Conservation (phyloP, 805 yeast species). For the Saccharomycopsis oosterbeekiorum region DNA sequence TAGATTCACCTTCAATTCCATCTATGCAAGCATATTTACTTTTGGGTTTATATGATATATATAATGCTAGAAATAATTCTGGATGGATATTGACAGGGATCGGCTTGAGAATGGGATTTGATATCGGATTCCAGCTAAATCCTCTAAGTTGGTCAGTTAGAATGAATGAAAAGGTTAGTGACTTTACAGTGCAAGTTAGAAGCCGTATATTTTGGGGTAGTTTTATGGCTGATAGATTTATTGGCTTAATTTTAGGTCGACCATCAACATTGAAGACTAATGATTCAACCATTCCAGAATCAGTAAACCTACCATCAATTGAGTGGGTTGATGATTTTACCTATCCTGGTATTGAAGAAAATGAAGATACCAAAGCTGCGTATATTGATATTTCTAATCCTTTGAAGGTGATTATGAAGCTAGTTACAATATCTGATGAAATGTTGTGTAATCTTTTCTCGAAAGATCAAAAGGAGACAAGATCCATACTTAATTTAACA, state of each 20-base stretch:
- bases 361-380: not conserved
- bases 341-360: conserved; percentile 23
- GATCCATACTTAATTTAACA: conserved; percentile 26
- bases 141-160: conserved; percentile 46
- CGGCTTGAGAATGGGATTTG: conserved; percentile 56
- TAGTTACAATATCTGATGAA: conserved; percentile 29
- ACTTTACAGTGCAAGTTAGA: conserved; percentile 45
- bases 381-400: conserved; percentile 14
- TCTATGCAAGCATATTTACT: conserved; percentile 43
- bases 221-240: conserved; percentile 54
- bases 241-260: conserved; percentile 48
- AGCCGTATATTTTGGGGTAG: conserved; percentile 61
- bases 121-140: conserved; percentile 52
- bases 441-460: conserved; percentile 23
- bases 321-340: conserved; percentile 54
- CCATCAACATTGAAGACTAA: conserved; percentile 45
- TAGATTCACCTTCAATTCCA: conserved; percentile 29
- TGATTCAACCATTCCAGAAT: conserved; percentile 52
- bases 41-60: conserved; percentile 51
- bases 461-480: conserved; percentile 22
- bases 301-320: conserved; percentile 49
- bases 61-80: conserved; percentile 45
- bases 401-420: conserved; percentile 34
- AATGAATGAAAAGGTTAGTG: conserved; percentile 31
- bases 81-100: conserved; percentile 58